Conservation (phyloP, 2,329 filamentous ascomycete genomes). For the Colletotrichum sp. region DNA sequence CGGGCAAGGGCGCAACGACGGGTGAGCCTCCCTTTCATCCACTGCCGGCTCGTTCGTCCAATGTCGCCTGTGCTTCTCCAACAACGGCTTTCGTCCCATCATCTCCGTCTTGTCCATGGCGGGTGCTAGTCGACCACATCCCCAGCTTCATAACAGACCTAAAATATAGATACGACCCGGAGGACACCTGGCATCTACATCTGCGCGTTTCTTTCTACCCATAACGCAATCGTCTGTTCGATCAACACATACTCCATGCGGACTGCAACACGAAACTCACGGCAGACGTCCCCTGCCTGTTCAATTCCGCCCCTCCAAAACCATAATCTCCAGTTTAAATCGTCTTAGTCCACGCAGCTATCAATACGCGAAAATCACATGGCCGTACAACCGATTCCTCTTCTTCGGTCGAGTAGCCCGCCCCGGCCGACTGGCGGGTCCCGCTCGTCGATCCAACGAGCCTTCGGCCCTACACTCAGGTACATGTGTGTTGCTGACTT, state of each 20-base stretch:
- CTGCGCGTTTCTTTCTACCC: not conserved
- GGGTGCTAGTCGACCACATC: not conserved
- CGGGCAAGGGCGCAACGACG: not conserved
- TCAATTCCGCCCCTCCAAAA: conserved; percentile 15
- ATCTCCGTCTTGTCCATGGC: not conserved
- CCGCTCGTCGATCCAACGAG: conserved; percentile 15
- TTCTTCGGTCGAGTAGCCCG: conserved; percentile 12
- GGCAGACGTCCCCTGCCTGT: not conserved
- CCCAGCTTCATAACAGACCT: not conserved
- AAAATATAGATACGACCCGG: not conserved
- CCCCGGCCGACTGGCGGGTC: conserved; percentile 13
- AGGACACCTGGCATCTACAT: not conserved
- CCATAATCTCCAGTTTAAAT: not conserved
- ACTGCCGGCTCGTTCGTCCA: conserved; percentile 3
- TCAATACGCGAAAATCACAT: conserved; percentile 10
- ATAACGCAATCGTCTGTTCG: not conserved
- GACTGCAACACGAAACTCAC: not conserved
- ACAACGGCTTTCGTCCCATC: not conserved
- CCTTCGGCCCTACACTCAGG: conserved; percentile 13
- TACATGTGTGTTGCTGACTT: not conserved
- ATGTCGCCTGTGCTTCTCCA: not conserved
- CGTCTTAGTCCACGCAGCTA: not conserved
- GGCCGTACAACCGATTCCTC: not conserved
- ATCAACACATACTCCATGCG: not conserved
- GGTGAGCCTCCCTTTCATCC: not conserved